Evolutionary conservation across 2,329 filamentous ascomycete genomes (phyloP).

Genomic region (Nothophaeocryptopus gaeumannii): DNA sequence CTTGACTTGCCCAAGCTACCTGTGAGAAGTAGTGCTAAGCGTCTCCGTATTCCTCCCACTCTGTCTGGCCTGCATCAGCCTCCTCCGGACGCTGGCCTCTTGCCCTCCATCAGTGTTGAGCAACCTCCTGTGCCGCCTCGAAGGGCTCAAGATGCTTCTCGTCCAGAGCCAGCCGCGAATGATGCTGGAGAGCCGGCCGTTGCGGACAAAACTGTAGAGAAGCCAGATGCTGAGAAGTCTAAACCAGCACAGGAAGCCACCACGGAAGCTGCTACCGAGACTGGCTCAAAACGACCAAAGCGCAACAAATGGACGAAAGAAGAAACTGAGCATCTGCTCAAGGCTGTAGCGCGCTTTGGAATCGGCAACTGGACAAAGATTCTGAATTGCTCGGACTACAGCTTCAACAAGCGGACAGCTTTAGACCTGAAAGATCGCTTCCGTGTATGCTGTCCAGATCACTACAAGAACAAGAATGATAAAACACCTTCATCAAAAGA

Average conservation of each 20-base stretch:
- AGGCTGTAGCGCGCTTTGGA: slow-evolving; percentile 59
- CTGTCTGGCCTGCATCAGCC: slow-evolving; percentile 63
- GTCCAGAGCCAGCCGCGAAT: no score
- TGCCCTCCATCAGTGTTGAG: slow-evolving; percentile 55
- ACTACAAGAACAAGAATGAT: slow-evolving; percentile 18
- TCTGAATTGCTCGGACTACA: slow-evolving; percentile 54
- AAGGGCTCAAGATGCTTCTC: slow-evolving; percentile 1
- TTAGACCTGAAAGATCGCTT: slow-evolving; percentile 63
- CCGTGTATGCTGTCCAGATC: slow-evolving; percentile 29
- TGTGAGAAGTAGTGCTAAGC: slow-evolving; percentile 28
- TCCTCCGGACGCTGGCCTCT: slow-evolving; percentile 58
- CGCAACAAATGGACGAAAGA: slow-evolving; percentile 60
- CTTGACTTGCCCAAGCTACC: slow-evolving; percentile 40
- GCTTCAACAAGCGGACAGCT: slow-evolving; percentile 58
- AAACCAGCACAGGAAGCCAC: background rate
- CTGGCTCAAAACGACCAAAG: slow-evolving; percentile 23
- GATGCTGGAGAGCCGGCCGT: no score
- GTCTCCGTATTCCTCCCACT: slow-evolving; percentile 46
- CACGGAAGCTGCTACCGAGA: slow-evolving; percentile 33
- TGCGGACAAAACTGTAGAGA: no score
- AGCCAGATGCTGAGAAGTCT: no score
- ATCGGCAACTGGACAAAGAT: slow-evolving; percentile 66
- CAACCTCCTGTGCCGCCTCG: slow-evolving; percentile 19
- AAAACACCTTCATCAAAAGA: background rate
- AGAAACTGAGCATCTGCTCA: slow-evolving; percentile 57